Base-by-base conservation (phyloP, 2,329 filamentous ascomycete species). In the Dactylellina sp. region DNA sequence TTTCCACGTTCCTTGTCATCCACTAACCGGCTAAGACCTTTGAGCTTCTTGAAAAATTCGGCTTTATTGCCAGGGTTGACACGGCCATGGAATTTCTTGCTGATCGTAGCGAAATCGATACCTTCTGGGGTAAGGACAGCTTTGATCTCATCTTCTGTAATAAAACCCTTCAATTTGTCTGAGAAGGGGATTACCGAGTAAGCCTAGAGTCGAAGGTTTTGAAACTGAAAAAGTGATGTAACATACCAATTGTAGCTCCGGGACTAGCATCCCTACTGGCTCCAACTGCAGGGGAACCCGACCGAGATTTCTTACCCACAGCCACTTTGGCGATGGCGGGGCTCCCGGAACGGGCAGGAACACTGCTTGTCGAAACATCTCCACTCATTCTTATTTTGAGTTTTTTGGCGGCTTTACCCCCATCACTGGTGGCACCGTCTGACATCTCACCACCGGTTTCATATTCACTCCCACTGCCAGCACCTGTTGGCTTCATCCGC, bases 51-150 rank as follows among this genome's bases (percentile, higher is more conserved):
- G 55, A 74, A 74, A 24, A 74, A 74, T 20, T 74, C 70, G 20
- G 49, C 70, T 24, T 74, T 74, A 28, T 74, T 74, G 49, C 32
- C 24, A 11, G 70, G 70, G 24, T 74, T 76, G 18, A 77, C 76
- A 37, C 78, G 75, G 24, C 74, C 76, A 22, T 78, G 77, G 47
- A 78, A 77, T 24, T 71, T 70, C 55, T 74, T 75, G 24, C 71
- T 75, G 28, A 77, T 77, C 16, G 71, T 76, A 24, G 77, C 76
- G 47, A 78, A 71, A 55, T 77, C 76, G 75, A 82, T 77, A 42
- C 77, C 77, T 14, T 76, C 76, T 3, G 77, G 77, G 3, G 76
- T 77, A 7, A 78, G 63, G 42, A 78, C 76, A 4, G 64, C 71
- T 40, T 76, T 76, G 56, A 78, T 77, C 50, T 78, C 76, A 16